These are phyloP conservation scores for Parvularia atlantis DNA, from an alignment of 78 protist species.

Conservation along the genomic window DNA sequence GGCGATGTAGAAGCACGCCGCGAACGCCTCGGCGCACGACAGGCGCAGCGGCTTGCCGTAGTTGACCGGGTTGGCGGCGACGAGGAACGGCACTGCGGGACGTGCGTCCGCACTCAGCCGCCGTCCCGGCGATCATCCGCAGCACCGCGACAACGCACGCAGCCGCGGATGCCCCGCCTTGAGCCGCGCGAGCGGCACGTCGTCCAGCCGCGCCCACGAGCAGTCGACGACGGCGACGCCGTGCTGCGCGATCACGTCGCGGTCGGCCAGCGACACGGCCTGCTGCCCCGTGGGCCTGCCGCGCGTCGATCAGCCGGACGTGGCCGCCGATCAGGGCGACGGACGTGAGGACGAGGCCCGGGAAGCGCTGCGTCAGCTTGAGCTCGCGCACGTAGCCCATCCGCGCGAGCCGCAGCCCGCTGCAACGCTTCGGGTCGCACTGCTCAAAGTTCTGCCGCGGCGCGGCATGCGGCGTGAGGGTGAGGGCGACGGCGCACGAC, in stretches of 20 bases:
- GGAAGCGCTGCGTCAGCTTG: constrained; percentile 13
- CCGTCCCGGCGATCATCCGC: too few relatives aligned
- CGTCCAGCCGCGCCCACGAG: constrained; percentile 81
- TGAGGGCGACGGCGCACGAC: too few relatives aligned
- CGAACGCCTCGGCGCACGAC: constrained; percentile 86
- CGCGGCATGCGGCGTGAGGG: too few relatives aligned
- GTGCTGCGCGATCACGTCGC: constrained; percentile 33
- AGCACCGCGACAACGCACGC: neutral
- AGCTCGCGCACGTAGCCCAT: constrained; percentile 44
- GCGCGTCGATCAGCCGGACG: neutral
- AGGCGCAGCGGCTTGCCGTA: constrained; percentile 84
- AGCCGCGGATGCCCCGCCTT: constrained; percentile 54
- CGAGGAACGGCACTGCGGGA: constrained; percentile 74
- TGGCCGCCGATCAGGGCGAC: neutral
- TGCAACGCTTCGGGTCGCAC: constrained; percentile 79
- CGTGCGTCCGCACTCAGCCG: too few relatives aligned
- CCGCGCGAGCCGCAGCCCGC: constrained; percentile 73
- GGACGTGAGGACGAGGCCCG: constrained; percentile 75
- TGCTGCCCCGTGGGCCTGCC: constrained; percentile 54
- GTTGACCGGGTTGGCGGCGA: constrained; percentile 96
- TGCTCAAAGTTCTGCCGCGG: constrained; percentile 55
- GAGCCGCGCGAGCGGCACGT: constrained; percentile 59
- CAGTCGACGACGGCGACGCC: constrained; percentile 89
- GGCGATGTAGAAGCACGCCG: constrained; percentile 69
- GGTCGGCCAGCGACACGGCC: constrained; percentile 66